Conservation (phyloP, 306 rosid genomes). For the Begonia loranthoides region DNA sequence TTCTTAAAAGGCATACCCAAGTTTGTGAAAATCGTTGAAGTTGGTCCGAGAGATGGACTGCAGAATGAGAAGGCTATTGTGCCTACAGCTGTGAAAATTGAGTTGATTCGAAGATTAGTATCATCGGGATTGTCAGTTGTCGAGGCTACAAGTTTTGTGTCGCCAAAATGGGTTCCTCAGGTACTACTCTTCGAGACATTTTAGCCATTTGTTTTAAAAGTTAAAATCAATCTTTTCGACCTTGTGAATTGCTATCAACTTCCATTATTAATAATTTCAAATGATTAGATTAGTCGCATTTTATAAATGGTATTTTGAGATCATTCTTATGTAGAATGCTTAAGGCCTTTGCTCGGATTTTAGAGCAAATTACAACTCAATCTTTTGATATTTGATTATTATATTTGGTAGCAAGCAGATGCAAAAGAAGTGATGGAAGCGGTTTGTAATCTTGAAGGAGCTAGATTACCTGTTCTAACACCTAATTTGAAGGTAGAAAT, state of each 20-base stretch:
- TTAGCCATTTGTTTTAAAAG: background rate
- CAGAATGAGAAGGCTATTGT: constrained; percentile 80
- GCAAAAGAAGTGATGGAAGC: constrained; percentile 75
- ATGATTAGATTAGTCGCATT: no score
- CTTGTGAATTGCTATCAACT: no score
- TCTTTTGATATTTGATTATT: background rate
- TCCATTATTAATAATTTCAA: no score
- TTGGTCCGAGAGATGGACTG: constrained; percentile 94
- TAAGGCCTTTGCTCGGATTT: background rate
- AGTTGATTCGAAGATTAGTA: constrained; percentile 62
- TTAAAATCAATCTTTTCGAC: no score
- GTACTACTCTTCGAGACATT: constrained; percentile 18
- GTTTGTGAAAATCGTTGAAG: constrained; percentile 87
- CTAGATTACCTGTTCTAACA: constrained; percentile 70
- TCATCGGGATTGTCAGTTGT: constrained; percentile 66
- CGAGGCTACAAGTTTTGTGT: constrained; percentile 95
- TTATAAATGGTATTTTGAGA: no score
- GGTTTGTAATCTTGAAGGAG: constrained; percentile 38
- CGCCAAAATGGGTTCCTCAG: constrained; percentile 97
- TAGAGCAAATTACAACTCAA: background rate
- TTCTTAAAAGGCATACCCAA: constrained; percentile 45
- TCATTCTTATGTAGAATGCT: no score
- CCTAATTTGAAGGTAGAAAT: constrained; percentile 64
- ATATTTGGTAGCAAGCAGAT: constrained; percentile 54
- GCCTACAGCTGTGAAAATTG: constrained; percentile 55